phyloP scores from a whole-genome alignment of 2,329 filamentous ascomycete genomes.

The Verticillium tricorpus region DNA sequence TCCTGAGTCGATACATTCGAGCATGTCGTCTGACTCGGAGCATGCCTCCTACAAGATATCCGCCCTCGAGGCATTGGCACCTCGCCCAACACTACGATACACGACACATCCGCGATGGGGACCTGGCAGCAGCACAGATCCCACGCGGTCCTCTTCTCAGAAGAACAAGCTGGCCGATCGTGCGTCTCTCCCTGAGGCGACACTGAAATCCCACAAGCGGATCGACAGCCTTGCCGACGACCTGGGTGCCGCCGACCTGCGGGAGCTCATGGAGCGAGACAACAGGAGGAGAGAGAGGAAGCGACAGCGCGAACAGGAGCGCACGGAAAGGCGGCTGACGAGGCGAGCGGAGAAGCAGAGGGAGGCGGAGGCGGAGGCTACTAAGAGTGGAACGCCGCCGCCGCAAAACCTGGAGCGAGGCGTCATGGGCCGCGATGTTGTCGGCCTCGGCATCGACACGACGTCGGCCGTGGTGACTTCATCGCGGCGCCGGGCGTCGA shows the following conservation, averaged over 20 bases:
- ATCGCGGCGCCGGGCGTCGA: conserved; percentile 43
- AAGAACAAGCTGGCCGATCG: conserved; percentile 47
- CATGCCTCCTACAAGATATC: conserved; percentile 76
- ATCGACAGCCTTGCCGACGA: conserved; percentile 75
- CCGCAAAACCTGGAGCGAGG: conserved; percentile 56
- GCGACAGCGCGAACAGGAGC: conserved; percentile 62
- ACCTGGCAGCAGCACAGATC: conserved; percentile 38
- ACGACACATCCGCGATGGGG: conserved; percentile 59
- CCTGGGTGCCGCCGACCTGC: conserved; percentile 76
- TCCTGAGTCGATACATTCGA: conserved; percentile 70
- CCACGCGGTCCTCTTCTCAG: conserved; percentile 44
- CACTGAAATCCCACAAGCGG: conserved; percentile 55
- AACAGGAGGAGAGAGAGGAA: conserved; percentile 74
- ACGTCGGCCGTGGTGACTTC: conserved; percentile 53
- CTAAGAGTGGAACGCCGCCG: conserved; percentile 43
- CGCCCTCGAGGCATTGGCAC: conserved; percentile 73
- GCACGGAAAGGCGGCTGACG: conserved; percentile 59
- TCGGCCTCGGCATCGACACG: conserved; percentile 53
- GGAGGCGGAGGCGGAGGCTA: conserved; percentile 51
- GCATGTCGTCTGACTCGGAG: conserved; percentile 71
- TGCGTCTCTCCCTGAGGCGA: conserved; percentile 56
- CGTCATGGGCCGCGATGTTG: conserved; percentile 53
- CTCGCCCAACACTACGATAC: conserved; percentile 77
- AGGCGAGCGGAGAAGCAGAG: conserved; percentile 63
- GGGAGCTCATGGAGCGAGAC: conserved; percentile 88